phyloP scores from a whole-genome alignment of 306 rosid genomes.

The Ormosia emarginata region DNA sequence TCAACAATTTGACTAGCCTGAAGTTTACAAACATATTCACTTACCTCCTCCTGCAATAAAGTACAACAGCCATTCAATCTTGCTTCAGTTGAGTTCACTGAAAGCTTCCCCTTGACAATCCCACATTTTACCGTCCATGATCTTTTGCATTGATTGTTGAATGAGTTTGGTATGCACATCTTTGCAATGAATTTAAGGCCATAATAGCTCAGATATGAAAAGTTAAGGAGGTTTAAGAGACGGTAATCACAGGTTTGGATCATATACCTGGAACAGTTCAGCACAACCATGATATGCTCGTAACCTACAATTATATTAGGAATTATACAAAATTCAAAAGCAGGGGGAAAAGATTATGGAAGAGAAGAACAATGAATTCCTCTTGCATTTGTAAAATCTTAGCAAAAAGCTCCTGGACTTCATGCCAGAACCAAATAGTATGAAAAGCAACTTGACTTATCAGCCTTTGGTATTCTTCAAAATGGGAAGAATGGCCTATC shows the following conservation, averaged over 20 bases:
- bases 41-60: conserved; percentile 89
- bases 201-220: conserved; percentile 21
- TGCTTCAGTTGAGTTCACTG: conserved; percentile 68
- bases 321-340: not conserved
- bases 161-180: conserved; percentile 92
- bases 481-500: conserved; percentile 73
- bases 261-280: conserved; percentile 84
- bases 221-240: not conserved
- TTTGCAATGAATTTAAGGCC: conserved; percentile 28
- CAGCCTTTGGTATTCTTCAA: conserved; percentile 85
- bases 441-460: conserved; percentile 94
- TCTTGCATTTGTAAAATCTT: conserved; percentile 70
- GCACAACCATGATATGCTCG: conserved; percentile 91
- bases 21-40: conserved; percentile 2
- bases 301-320: conserved; percentile 44
- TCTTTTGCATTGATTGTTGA: conserved; percentile 61
- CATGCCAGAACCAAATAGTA: conserved; percentile 79
- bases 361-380: conserved; percentile 6
- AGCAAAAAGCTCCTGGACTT: conserved; percentile 79
- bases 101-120: conserved; percentile 66
- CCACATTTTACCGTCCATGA: conserved; percentile 85
- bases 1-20: not conserved
- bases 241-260: conserved; percentile 6
- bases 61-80: conserved; percentile 84
- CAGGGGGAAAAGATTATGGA: not conserved